Base-by-base conservation (phyloP, 371 early-diverging fungal species). In the Thermomucor indicae-seudaticae region DNA sequence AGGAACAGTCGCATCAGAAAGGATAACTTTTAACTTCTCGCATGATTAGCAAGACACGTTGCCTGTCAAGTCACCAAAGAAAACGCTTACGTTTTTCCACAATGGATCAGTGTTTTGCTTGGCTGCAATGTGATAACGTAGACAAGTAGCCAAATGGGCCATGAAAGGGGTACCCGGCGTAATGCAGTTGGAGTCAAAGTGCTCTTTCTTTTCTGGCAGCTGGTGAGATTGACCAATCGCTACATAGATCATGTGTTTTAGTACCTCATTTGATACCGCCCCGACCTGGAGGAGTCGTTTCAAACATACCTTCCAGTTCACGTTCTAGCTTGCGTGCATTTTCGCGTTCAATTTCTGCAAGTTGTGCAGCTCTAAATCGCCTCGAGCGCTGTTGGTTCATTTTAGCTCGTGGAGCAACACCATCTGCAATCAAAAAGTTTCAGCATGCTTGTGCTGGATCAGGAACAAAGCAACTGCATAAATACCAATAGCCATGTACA, bases 81-180 rank as follows among this genome's bases (percentile, higher is more conserved):
- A 40, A 17, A 63, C 54, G 51, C 72, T 62, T 69, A 91, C 84
- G 51, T 92, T 83, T 70, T 85, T 86, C 97, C 98, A 99, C 16
- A 84, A 83, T 11, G 87, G 85, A 60, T 97, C 92, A 37, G 76
- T 84, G 53, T 92, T 93, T 35, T 97, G 73, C 55, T 92, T 88
- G 42, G 89, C 80, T 55, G 92, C 87, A 43, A 99, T 83, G 68
- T 93, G 95, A 67, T 95, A 92, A 29, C 91, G 79, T 42, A 99
- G 67, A 27, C 83, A 83, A 19, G 80, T 80, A 6, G 96, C 92
- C 43, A 99, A 72, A 51, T 85, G 80, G 53, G 84, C 84, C 99
- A 99, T 99, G 71, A 99, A 99, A 24, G 90, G 93, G 1, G 99
- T 99, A 49, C 98, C 99, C 5, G 99, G 99, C 6, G 99, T 99